Evolutionary conservation across 768 basidiomycete genomes (phyloP).

Genomic region (Mycena latifolia): DNA sequence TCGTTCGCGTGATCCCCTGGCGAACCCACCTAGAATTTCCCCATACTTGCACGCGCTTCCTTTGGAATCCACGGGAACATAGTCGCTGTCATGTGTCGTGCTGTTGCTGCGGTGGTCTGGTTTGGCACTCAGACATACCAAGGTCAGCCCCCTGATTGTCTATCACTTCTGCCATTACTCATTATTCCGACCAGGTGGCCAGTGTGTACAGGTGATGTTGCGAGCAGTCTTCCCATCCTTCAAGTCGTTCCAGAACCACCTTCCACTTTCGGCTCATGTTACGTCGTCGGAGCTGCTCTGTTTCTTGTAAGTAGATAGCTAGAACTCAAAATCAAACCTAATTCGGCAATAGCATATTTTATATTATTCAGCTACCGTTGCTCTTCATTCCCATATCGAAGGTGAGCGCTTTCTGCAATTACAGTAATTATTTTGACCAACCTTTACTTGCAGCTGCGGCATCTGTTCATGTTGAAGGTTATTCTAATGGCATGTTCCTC

Average conservation of each 20-base stretch:
- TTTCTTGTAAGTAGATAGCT: conserved; percentile 20
- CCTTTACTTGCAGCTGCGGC: conserved; percentile 29
- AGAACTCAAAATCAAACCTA: background rate
- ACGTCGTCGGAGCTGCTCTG: conserved; percentile 55
- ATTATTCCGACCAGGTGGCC: conserved; percentile 30
- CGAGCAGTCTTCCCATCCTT: conserved; percentile 37
- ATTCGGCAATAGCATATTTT: conserved; percentile 34
- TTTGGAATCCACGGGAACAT: conserved; percentile 35
- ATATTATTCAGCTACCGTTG: conserved; percentile 36
- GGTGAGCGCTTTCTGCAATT: background rate
- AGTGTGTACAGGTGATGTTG: conserved; percentile 38
- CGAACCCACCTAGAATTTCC: conserved; percentile 32
- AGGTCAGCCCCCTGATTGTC: conserved; percentile 18
- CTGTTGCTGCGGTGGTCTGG: conserved; percentile 33
- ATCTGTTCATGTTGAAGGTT: conserved; percentile 40
- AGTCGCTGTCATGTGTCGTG: conserved; percentile 37
- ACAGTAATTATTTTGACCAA: background rate
- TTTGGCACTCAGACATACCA: conserved; percentile 38
- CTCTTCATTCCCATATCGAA: conserved; percentile 37
- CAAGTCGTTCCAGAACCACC: conserved; percentile 58
- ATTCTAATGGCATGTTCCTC: conserved; percentile 32
- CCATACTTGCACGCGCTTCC: conserved; percentile 34
- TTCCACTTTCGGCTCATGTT: conserved; percentile 59
- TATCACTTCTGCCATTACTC: background rate
- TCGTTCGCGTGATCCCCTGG: background rate